phyloP scores from a whole-genome alignment of 139 green algal species.

The Chlorella sp. region DNA sequence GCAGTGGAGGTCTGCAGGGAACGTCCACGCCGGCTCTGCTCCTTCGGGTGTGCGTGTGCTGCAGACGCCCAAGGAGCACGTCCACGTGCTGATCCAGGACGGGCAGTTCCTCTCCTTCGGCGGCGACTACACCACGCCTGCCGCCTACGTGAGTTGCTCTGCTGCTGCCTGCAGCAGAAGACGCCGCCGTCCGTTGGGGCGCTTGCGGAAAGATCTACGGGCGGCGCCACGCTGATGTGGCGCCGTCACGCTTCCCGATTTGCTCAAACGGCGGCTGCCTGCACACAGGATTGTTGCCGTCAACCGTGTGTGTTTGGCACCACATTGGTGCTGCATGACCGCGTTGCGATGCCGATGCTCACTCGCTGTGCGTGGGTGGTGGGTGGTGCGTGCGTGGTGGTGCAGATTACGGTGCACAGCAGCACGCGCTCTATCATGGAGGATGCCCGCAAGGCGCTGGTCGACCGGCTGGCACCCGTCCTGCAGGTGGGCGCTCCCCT shows the following conservation, averaged over 20 bases:
- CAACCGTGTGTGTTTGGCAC: background rate
- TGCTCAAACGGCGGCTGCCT: background rate
- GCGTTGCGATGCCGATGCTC: too few species aligned
- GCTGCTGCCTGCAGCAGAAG: background rate
- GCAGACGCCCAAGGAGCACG: background rate
- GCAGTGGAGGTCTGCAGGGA: too few species aligned
- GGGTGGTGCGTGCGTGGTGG: too few species aligned
- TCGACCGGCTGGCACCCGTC: background rate
- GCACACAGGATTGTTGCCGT: background rate
- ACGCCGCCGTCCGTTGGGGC: background rate
- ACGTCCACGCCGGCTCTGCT: too few species aligned
- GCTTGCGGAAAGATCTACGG: background rate
- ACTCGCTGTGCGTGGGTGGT: background rate
- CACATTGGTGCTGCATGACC: too few species aligned
- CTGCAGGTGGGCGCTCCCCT: background rate
- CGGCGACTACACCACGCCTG: background rate
- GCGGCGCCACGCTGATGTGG: background rate
- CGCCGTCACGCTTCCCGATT: background rate
- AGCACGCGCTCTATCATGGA: background rate
- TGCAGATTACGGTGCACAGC: background rate
- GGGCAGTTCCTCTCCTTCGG: background rate
- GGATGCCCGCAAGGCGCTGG: background rate
- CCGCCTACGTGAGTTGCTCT: background rate
- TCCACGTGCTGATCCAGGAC: background rate
- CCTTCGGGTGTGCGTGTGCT: too few species aligned